Evolutionary conservation across 2,329 filamentous ascomycete species (phyloP).

Genomic region (Daldinia sp.): DNA sequence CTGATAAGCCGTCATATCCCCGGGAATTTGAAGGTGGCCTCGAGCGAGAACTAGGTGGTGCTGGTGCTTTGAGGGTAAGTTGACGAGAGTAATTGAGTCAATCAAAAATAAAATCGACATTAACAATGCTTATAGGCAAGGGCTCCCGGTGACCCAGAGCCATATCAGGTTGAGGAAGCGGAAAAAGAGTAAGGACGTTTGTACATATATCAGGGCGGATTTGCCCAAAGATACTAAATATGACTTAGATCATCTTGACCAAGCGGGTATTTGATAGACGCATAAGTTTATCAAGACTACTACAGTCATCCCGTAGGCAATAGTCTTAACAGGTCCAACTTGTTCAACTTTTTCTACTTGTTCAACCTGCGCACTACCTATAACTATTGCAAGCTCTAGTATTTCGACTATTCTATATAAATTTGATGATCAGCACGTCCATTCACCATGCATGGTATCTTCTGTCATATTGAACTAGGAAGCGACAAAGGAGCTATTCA

Average conservation of each 20-base stretch:
- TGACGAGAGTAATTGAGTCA: neutral
- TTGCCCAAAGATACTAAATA: neutral
- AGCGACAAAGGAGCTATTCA: neutral
- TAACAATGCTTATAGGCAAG: constrained; percentile 55
- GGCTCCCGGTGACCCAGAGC: constrained; percentile 62
- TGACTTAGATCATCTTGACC: neutral
- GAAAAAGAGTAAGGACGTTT: constrained; percentile 40
- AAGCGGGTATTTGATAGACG: neutral
- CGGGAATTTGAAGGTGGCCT: constrained; percentile 77
- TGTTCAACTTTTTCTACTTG: too few species aligned
- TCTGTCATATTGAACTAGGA: neutral
- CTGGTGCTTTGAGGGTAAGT: constrained; percentile 72
- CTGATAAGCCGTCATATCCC: constrained; percentile 74
- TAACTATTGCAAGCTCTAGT: neutral
- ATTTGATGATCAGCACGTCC: neutral
- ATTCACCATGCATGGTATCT: neutral
- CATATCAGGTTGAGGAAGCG: constrained; percentile 49
- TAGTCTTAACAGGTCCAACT: neutral
- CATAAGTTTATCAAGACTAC: neutral
- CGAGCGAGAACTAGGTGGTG: constrained; percentile 77
- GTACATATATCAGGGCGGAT: constrained; percentile 43
- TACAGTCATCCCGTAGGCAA: neutral
- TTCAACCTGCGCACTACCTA: too few species aligned
- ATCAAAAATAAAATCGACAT: constrained; percentile 5
- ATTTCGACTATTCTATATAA: neutral